Percentiles rank a stretch among this genome's conserved stretches.
Conservation (phyloP, 2,329 filamentous ascomycete genomes). For the Fusarium xyrophilum region DNA sequence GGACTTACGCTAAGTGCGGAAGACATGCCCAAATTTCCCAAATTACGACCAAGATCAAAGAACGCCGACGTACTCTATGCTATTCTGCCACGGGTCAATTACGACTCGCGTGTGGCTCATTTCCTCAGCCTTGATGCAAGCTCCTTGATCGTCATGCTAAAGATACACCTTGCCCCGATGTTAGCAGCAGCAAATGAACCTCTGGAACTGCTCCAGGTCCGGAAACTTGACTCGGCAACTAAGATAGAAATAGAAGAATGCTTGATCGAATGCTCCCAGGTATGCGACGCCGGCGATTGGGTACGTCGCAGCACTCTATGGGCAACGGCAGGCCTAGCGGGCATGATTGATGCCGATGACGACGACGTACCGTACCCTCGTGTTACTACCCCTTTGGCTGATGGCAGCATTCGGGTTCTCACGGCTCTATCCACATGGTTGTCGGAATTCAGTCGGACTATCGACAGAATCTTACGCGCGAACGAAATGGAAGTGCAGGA, state of each 20-base stretch:
- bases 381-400: background rate
- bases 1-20: rapidly evolving
- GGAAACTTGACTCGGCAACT: background rate
- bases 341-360: background rate
- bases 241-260: background rate
- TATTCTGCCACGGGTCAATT: background rate
- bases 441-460: background rate
- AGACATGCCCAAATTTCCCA: no score
- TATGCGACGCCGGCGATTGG: background rate
- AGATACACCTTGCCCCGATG: background rate
- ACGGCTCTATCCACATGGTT: background rate
- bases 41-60: rapidly evolving
- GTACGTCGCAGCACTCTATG: background rate
- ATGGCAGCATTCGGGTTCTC: background rate
- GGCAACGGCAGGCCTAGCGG: background rate
- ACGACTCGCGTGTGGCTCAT: background rate
- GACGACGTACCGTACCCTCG: background rate
- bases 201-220: background rate
- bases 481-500: background rate
- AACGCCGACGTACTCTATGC: background rate
- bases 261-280: background rate
- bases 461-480: background rate
- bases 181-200: background rate
- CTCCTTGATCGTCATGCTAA: background rate
- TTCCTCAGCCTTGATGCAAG: background rate